A percentile compares a stretch with the other conserved stretches of the same genome.
Conservation (phyloP, 108 stramenopile genomes). For the Nitzschia putrida region DNA sequence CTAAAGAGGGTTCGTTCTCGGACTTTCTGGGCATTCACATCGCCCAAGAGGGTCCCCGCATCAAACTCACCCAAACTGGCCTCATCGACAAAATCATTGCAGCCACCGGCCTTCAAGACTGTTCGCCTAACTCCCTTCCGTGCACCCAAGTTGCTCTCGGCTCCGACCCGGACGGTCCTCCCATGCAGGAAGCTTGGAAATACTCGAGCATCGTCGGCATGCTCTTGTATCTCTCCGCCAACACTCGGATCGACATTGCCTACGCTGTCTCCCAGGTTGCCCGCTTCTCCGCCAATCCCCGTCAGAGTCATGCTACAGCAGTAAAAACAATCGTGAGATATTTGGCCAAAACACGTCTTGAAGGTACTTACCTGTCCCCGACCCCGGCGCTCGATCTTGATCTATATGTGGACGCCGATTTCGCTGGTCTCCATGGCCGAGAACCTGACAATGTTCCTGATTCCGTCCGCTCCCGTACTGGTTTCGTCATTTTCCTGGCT, state of each 20-base stretch:
- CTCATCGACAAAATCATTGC: slow-evolving; percentile 51
- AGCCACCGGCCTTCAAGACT: slow-evolving; percentile 40
- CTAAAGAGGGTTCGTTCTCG: slow-evolving; percentile 30
- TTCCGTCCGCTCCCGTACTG: slow-evolving; percentile 46
- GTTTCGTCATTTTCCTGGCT: slow-evolving; percentile 39
- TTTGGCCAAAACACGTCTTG: slow-evolving; percentile 34
- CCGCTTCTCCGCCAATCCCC: slow-evolving; percentile 34
- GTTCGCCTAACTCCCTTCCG: slow-evolving; percentile 35
- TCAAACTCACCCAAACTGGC: slow-evolving; percentile 44
- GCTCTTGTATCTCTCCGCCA: slow-evolving; percentile 45
- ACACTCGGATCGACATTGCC: slow-evolving; percentile 43
- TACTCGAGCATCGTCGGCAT: slow-evolving; percentile 51
- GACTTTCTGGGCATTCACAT: slow-evolving; percentile 41
- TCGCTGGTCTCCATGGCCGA: slow-evolving; percentile 34
- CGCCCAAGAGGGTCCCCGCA: no score
- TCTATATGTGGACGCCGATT: slow-evolving; percentile 57
- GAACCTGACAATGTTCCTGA: slow-evolving; percentile 31
- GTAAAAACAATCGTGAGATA: slow-evolving; percentile 57
- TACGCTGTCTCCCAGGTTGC: slow-evolving; percentile 52
- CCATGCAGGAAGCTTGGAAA: slow-evolving; percentile 36
- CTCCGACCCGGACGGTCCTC: slow-evolving; percentile 42
- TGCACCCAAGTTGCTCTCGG: no score
- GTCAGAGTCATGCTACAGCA: slow-evolving; percentile 43
- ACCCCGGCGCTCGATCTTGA: slow-evolving; percentile 26
- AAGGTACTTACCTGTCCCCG: slow-evolving; percentile 40